Conservation (phyloP, 306 rosid genomes). For the Abrus pulchellus region DNA sequence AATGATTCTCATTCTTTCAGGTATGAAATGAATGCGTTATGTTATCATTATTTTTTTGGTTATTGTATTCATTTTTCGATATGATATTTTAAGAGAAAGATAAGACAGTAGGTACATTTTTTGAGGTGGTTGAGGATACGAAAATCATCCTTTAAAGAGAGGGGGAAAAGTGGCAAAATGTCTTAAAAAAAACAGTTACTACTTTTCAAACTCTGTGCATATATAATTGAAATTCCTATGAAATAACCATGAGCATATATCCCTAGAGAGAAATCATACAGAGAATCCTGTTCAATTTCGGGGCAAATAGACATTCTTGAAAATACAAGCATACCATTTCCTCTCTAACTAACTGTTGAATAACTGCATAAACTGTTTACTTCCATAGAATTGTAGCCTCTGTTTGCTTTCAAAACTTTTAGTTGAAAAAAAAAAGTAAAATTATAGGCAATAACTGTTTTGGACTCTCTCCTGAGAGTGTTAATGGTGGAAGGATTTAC, state of each 20-base stretch:
- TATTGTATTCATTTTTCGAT: slow-evolving; percentile 30
- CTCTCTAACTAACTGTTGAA: slow-evolving; percentile 15
- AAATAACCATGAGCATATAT: neutral
- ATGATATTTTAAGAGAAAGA: neutral
- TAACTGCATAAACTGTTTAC: slow-evolving; percentile 1
- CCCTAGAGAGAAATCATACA: neutral
- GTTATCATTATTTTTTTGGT: neutral
- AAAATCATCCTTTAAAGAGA: neutral
- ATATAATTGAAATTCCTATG: neutral
- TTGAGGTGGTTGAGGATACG: neutral
- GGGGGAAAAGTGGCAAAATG: neutral
- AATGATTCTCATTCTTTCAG: slow-evolving; percentile 91
- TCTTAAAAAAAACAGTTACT: neutral
- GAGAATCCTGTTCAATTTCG: slow-evolving; percentile 1
- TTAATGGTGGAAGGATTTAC: slow-evolving; percentile 41
- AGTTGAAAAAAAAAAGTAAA: slow-evolving; percentile 22
- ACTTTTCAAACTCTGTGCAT: neutral
- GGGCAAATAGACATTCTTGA: slow-evolving; percentile 1
- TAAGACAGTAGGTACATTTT: neutral
- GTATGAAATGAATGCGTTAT: slow-evolving; percentile 55
- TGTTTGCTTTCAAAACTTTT: slow-evolving; percentile 2
- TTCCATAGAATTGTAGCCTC: neutral
- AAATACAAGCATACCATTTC: slow-evolving; percentile 4
- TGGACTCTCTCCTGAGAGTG: neutral
- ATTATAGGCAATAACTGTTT: neutral